Conservation (phyloP, 768 basidiomycete genomes). For the Tricholoma matsutake region DNA sequence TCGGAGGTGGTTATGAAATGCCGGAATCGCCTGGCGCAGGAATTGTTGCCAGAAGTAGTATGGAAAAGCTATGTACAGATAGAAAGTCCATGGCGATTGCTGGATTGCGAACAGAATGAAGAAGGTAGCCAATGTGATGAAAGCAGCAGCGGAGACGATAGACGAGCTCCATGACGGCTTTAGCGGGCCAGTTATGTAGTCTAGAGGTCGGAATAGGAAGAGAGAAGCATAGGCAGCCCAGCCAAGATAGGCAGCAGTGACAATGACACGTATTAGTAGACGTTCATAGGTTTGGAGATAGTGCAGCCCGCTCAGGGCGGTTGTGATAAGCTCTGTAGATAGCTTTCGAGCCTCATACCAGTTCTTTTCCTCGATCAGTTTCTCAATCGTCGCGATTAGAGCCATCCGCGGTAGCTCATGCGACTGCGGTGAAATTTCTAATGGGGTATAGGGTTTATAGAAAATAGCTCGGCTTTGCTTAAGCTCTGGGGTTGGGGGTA, state of each 20-base stretch:
- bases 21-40: slow-evolving; percentile 24
- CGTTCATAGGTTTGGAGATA: slow-evolving; percentile 88
- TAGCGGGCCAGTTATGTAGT: slow-evolving; percentile 7
- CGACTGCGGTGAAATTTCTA: slow-evolving; percentile 32
- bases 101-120: slow-evolving; percentile 60
- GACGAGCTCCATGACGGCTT: background rate
- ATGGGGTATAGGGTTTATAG: slow-evolving; percentile 57
- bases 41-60: slow-evolving; percentile 74
- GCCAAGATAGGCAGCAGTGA: slow-evolving; percentile 68
- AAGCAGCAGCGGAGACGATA: slow-evolving; percentile 18
- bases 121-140: slow-evolving; percentile 30
- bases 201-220: slow-evolving; percentile 48
- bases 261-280: slow-evolving; percentile 64
- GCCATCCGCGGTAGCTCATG: slow-evolving; percentile 31
- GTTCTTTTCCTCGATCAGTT: slow-evolving; percentile 35
- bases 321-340: slow-evolving; percentile 50
- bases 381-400: slow-evolving; percentile 41
- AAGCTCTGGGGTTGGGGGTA: slow-evolving; percentile 39
- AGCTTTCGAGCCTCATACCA: slow-evolving; percentile 49
- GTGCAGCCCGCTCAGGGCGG: slow-evolving; percentile 58
- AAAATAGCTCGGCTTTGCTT: slow-evolving; percentile 56
- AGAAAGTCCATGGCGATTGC: slow-evolving; percentile 67
- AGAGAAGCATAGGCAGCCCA: slow-evolving; percentile 71
- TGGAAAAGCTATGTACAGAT: slow-evolving; percentile 72
- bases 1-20: slow-evolving; percentile 7